Evolutionary conservation across 768 basidiomycete species (phyloP), one percentile per base, ranked within the genome.

Genomic region (Mycena haematopus): DNA sequence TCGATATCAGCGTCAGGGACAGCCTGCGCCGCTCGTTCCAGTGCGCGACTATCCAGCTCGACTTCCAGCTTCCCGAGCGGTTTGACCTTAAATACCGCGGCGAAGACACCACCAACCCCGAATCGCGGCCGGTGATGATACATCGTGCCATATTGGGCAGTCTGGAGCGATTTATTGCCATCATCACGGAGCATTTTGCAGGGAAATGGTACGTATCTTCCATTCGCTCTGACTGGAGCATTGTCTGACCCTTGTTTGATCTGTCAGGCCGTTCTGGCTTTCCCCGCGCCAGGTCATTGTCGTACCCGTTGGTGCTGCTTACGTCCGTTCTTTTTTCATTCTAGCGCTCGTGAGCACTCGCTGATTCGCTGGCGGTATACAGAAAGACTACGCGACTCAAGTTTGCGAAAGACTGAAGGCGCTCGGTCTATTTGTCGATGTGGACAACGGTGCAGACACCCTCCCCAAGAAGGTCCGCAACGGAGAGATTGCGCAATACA

Each of bases 41-140:
- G 76, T 99, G 96, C 71, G 97, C 95, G 42, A 99, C 97, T 2
- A 98, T 99, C 75, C 93, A 99, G 78, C 91, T 99, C 61, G 96
- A 99, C 79, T 99, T 98, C 87, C 95, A 99, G 76, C 86, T 99
- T 1, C 97, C 97, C 11, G 90, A 97, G 71, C 90, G 94, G 44
- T 99, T 99, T 84, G 91, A 97, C 75, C 84, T 99, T 67, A 91
- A 91, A 72, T 99, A 95, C 79, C 91, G 94, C 40, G 82, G 86
- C 35, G 81, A 84, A n/a, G 81, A 78, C 66, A 73, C 79, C 9
- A 82, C 81, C 68, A 83, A 79, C 67, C 81, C 83, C 0, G 83
- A 84, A 7, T 81, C 87, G 51, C 80, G 95, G 46, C 97, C 97
- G 14, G 97, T 99, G 70, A 99, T 99, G 81, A 97, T 99, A 67